These are phyloP conservation scores for Colletotrichum eremochloae DNA, from an alignment of 2,329 filamentous ascomycete genomes.

Conservation along the genomic window DNA sequence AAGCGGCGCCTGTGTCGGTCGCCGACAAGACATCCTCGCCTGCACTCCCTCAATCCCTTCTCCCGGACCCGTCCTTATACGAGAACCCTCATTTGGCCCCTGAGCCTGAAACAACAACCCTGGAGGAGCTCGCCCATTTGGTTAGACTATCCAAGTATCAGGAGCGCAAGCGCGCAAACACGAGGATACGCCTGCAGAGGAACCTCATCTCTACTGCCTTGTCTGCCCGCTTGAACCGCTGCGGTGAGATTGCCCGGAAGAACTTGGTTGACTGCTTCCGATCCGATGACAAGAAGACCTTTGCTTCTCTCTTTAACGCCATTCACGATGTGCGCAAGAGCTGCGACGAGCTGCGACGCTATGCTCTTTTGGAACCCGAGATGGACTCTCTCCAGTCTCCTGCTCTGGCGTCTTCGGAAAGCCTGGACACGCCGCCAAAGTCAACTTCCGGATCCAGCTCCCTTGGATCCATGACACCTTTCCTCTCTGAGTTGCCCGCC, in stretches of 20 bases:
- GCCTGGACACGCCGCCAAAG: conserved; percentile 31
- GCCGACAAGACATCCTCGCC: conserved; percentile 60
- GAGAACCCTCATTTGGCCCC: conserved; percentile 71
- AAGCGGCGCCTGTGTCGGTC: conserved; percentile 48
- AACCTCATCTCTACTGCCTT: conserved; percentile 81
- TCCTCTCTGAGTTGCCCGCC: conserved; percentile 80
- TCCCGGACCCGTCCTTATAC: conserved; percentile 76
- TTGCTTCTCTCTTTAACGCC: conserved; percentile 80
- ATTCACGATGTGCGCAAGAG: conserved; percentile 84
- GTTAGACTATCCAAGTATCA: conserved; percentile 85
- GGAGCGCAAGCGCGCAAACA: conserved; percentile 82
- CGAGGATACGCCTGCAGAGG: conserved; percentile 79
- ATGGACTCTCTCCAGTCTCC: conserved; percentile 72
- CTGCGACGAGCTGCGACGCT: conserved; percentile 79
- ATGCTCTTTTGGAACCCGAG: conserved; percentile 79
- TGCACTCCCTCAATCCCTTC: conserved; percentile 61
- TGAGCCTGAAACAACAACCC: conserved; percentile 75
- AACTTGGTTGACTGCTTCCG: conserved; percentile 84
- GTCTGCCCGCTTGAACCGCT: conserved; percentile 80
- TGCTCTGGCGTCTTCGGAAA: conserved; percentile 56
- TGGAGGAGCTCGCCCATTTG: conserved; percentile 83
- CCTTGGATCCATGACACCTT: conserved; percentile 64
- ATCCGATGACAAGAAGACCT: conserved; percentile 82
- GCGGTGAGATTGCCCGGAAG: conserved; percentile 79
- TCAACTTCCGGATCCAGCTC: conserved; percentile 51